Base-by-base conservation (phyloP, 768 basidiomycete species). In the Tubosaeta brunneosetosa region DNA sequence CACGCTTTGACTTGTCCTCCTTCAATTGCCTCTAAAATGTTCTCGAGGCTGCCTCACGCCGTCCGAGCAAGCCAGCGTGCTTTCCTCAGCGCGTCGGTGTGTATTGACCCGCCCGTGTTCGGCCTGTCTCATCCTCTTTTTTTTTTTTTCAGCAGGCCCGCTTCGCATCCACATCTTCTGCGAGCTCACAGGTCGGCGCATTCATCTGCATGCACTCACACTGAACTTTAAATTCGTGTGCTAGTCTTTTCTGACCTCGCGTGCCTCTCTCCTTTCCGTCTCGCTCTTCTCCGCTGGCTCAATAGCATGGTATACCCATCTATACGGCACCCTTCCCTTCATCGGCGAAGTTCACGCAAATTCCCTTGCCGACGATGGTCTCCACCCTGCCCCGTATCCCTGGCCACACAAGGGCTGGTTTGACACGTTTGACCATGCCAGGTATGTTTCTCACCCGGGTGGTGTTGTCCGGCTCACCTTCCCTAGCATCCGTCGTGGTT, bases 401-500 rank as follows among this genome's bases (percentile, higher is more conserved):
- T 99, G 94, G 92, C 79, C 90, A 33, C 94, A 98, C 76, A 82
- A 83, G 52, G 97, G 97, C 8, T 66, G 71, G 53, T 74, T 99
- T 26, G 91, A 97, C 73, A 86, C 89, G 42, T 99, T 94, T 66
- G 94, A 99, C 78, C 97, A 99, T 71, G 83, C 92, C 56, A 87
- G 93, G 95, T 94, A 76, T 69, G 81, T 75, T 53, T 47, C 47
- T 40, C 59, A 25, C 41, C 42, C 51, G 11, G 49, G 34, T 26
- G 17, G 53, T 45, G 47, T 19, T 16, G 32, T 55, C 55, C 58
- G 46, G 53, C 50, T 47, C 52, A 36, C 33, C 34, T 40, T 49
- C 38, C 33, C 47, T 59, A 95, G 94, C 72, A 94, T 97, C 66
- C 93, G 94, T 63, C 82, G 95, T 66, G 94, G 93, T 37, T 94